A percentile compares a stretch with the other conserved stretches of the same genome.
Conservation (phyloP, 495 filamentous ascomycete species). For the Hypoxylon lienhwacheense region DNA sequence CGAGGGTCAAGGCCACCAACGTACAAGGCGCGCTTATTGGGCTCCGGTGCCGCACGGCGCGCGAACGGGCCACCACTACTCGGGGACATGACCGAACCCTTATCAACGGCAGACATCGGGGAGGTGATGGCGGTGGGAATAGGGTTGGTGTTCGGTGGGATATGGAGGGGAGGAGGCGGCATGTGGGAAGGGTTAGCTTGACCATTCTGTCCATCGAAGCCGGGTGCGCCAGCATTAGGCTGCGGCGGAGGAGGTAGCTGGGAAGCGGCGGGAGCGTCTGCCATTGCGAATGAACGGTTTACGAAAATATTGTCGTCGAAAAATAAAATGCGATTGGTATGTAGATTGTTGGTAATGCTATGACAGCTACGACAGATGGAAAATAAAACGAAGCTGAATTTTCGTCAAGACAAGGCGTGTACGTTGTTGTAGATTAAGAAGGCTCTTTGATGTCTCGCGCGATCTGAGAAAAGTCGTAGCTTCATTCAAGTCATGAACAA, state of each 20-base stretch:
- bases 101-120: constrained; percentile 68
- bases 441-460: constrained; percentile 8
- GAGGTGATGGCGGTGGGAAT: constrained; percentile 93
- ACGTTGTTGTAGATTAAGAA: constrained; percentile 17
- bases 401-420: constrained; percentile 18
- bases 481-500: constrained; percentile 26
- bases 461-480: constrained; percentile 20
- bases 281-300: constrained; percentile 55
- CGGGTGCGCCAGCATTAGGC: constrained; percentile 66
- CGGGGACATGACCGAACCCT: constrained; percentile 75
- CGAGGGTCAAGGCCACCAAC: constrained; percentile 93
- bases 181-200: constrained; percentile 78
- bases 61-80: constrained; percentile 77
- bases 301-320: constrained; percentile 20
- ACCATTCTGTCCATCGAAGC: constrained; percentile 68
- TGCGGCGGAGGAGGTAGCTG: constrained; percentile 69
- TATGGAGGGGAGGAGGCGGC: constrained; percentile 90
- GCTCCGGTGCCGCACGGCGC: constrained; percentile 92
- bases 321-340: no score
- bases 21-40: constrained; percentile 97
- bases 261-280: constrained; percentile 62
- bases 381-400: constrained; percentile 14
- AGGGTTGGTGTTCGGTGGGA: constrained; percentile 94
- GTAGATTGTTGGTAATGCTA: constrained; percentile 21
- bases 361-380: constrained; percentile 25